phyloP scores from a whole-genome alignment of 2,329 filamentous ascomycete genomes.

The Orbilia quercus region DNA sequence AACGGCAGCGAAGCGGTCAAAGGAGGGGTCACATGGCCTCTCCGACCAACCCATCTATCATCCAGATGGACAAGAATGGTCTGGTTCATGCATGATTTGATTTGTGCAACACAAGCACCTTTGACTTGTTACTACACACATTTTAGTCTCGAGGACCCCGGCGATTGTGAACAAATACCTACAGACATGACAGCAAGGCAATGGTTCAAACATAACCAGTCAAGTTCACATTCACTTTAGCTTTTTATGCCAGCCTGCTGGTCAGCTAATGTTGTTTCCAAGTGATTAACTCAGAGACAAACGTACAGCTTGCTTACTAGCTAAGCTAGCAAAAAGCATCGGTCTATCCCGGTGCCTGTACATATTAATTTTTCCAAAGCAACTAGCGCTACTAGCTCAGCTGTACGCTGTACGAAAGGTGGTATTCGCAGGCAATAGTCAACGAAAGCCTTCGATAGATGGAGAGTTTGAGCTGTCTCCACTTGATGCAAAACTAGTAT shows the following conservation, averaged over 20 bases:
- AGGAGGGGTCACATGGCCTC: constrained; percentile 47
- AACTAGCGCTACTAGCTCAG: background rate
- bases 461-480: constrained; percentile 22
- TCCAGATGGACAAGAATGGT: constrained; percentile 19
- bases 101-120: constrained; percentile 32
- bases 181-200: too few relatives aligned
- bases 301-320: too few relatives aligned
- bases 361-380: background rate
- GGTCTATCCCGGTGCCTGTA: constrained; percentile 32
- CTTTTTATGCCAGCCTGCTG: too few relatives aligned
- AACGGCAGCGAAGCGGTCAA: constrained; percentile 14
- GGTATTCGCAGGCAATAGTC: constrained; percentile 13
- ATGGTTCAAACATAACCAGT: too few relatives aligned
- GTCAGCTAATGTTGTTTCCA: too few relatives aligned
- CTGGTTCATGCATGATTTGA: constrained; percentile 45
- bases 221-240: too few relatives aligned
- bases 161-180: too few relatives aligned
- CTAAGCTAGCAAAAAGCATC: too few relatives aligned
- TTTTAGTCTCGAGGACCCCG: too few relatives aligned
- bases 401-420: constrained; percentile 15
- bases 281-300: background rate
- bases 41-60: constrained; percentile 17
- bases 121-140: too few relatives aligned
- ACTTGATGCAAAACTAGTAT: background rate
- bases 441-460: constrained; percentile 25